Evolutionary conservation across 1,284 basidiomycete genomes (phyloP).

Genomic region (Somion occarium): DNA sequence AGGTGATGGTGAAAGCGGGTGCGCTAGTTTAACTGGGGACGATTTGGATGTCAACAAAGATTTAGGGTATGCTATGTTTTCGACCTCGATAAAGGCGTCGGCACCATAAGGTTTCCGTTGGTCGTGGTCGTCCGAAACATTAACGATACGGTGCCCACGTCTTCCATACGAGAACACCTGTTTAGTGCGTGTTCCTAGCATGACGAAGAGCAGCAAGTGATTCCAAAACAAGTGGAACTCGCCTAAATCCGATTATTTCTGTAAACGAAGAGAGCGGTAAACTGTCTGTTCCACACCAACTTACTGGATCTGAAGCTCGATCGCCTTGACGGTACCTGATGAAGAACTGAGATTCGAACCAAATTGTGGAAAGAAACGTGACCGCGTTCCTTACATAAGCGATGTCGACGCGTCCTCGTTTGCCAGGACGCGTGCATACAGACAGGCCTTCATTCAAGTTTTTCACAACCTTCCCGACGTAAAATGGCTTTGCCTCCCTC

Average conservation of each 20-base stretch:
- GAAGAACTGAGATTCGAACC: neutral
- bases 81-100: neutral
- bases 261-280: no score
- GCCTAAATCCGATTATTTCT: neutral
- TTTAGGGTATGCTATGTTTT: neutral
- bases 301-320: no score
- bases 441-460: no score
- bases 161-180: conserved; percentile 68
- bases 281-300: no score
- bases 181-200: conserved; percentile 58
- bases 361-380: conserved; percentile 4
- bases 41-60: no score
- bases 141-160: conserved; percentile 59
- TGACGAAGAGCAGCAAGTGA: conserved; percentile 16
- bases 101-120: neutral
- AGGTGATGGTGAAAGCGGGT: neutral
- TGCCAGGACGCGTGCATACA: conserved; percentile 5
- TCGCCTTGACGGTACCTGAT: no score
- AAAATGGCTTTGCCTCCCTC: conserved; percentile 55
- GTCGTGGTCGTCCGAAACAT: conserved; percentile 35
- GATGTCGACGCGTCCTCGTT: neutral
- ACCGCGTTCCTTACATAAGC: neutral
- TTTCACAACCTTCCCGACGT: neutral
- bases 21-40: no score
- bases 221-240: neutral